These are phyloP conservation scores for Colletotrichum chrysophilum DNA, from an alignment of 2,329 filamentous ascomycete genomes.

Conservation along the genomic window DNA sequence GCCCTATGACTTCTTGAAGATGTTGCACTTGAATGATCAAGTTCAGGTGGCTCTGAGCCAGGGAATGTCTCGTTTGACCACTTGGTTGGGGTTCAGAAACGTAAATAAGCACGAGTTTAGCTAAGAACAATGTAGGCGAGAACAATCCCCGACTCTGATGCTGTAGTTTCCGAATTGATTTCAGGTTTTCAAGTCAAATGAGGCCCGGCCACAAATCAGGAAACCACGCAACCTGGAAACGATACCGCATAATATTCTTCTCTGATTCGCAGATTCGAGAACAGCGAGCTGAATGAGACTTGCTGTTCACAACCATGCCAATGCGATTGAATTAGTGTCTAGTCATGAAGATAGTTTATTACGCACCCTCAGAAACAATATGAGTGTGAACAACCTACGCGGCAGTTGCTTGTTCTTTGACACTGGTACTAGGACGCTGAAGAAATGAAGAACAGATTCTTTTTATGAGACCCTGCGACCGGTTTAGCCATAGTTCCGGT, in stretches of 20 bases:
- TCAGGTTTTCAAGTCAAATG: fast-evolving
- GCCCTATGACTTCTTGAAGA: not conserved
- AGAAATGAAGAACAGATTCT: not conserved
- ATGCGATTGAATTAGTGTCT: fast-evolving
- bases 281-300: not conserved
- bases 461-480: not conserved
- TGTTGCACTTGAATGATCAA: not conserved
- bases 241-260: not conserved
- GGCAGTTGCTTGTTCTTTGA: fast-evolving
- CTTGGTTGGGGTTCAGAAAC: not conserved
- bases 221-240: not conserved
- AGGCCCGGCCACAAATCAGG: not conserved
- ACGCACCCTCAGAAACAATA: fast-evolving
- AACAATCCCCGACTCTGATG: not conserved
- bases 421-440: fast-evolving
- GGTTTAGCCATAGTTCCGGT: fast-evolving
- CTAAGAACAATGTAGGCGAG: not conserved
- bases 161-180: not conserved
- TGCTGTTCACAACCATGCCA: not conserved
- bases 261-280: not conserved
- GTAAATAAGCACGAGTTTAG: not conserved
- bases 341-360: not conserved
- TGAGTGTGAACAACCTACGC: not conserved
- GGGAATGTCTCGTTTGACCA: not conserved
- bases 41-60: not conserved